Evolutionary conservation across 495 filamentous ascomycete genomes (phyloP).

Genomic region (Durotheca rogersii): DNA sequence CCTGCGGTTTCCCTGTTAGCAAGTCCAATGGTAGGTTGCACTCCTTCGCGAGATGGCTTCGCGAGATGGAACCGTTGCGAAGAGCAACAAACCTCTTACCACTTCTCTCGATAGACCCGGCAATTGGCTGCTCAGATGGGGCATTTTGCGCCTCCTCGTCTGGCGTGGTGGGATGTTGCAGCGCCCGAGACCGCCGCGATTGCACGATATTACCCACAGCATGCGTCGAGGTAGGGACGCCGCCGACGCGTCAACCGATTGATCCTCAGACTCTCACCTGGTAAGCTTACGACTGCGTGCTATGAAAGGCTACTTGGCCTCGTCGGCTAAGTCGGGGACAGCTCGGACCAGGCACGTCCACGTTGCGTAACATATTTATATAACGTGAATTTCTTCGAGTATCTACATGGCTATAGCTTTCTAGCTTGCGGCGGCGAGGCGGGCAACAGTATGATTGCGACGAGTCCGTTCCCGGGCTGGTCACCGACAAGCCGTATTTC

Average conservation of each 20-base stretch:
- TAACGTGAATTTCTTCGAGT: conserved; percentile 29
- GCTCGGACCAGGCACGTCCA: conserved; percentile 17
- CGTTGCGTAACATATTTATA: conserved; percentile 36
- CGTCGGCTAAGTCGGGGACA: conserved; percentile 25
- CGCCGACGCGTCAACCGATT: background rate
- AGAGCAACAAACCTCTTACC: conserved; percentile 21
- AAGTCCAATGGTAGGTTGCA: conserved; percentile 24
- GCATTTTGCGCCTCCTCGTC: conserved; percentile 17
- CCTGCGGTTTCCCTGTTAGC: conserved; percentile 31
- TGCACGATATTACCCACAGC: conserved; percentile 35
- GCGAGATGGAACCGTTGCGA: no score
- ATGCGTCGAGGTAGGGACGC: conserved; percentile 26
- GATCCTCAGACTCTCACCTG: conserved; percentile 19
- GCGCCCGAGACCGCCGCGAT: conserved; percentile 16
- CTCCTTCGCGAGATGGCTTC: conserved; percentile 11
- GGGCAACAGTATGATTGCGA: conserved; percentile 29
- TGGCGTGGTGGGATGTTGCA: conserved; percentile 31
- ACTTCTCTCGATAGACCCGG: conserved; percentile 27
- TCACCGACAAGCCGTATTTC: conserved; percentile 13
- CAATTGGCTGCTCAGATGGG: conserved; percentile 25
- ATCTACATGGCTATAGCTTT: conserved; percentile 31
- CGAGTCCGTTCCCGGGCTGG: conserved; percentile 12
- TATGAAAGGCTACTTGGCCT: background rate
- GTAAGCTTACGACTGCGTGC: conserved; percentile 15
- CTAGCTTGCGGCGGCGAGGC: conserved; percentile 28